Conservation (phyloP, 1,139 yeast species). For the Yamadazyma songkhlaensis region DNA sequence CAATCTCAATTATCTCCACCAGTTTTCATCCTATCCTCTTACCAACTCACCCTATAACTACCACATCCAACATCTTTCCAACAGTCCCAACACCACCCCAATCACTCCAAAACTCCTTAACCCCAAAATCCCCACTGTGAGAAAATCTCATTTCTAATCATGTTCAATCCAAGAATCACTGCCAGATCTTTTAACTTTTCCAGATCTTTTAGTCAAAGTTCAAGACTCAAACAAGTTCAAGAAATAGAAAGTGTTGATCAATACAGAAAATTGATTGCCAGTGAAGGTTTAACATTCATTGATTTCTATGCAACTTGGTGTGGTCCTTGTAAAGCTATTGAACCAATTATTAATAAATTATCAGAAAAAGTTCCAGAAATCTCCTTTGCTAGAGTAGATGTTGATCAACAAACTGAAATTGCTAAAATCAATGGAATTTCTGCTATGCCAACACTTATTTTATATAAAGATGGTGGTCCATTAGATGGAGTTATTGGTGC, state of each 20-base stretch:
- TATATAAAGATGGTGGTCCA: slow-evolving; percentile 73
- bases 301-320: slow-evolving; percentile 49
- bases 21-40: too few relatives aligned
- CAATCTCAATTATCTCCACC: too few relatives aligned
- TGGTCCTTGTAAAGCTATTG: slow-evolving; percentile 46
- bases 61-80: too few relatives aligned
- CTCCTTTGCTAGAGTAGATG: slow-evolving; percentile 29
- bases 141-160: slow-evolving; percentile 1
- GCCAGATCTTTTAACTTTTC: background rate
- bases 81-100: too few relatives aligned
- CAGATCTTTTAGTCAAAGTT: slow-evolving; percentile 8
- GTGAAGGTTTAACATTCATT: slow-evolving; percentile 32
- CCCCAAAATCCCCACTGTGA: background rate
- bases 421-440: slow-evolving; percentile 72
- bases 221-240: slow-evolving; percentile 16
- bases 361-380: slow-evolving; percentile 39
- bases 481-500: slow-evolving; percentile 82
- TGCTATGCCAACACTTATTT: slow-evolving; percentile 87
- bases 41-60: background rate
- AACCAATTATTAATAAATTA: slow-evolving; percentile 35
- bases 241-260: slow-evolving; percentile 18
- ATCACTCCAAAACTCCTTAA: background rate
- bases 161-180: background rate
- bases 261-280: slow-evolving; percentile 16
- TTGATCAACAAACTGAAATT: slow-evolving; percentile 61